These are phyloP conservation scores for Cyclotella atomus DNA, from an alignment of 108 stramenopile species.

Conservation along the genomic window DNA sequence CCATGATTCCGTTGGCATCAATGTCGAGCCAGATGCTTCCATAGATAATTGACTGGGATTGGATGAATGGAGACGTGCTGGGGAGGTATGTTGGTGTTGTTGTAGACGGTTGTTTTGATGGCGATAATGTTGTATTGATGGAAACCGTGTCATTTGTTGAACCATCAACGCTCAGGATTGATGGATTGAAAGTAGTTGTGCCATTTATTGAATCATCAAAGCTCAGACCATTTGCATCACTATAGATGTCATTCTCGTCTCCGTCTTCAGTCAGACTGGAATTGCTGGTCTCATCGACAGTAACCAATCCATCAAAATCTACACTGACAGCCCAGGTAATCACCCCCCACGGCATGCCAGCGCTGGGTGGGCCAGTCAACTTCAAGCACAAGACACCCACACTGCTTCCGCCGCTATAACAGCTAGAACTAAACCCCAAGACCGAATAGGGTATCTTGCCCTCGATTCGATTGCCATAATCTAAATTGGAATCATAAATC, in stretches of 20 bases:
- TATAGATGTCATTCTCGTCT: no score
- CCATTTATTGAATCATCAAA: no score
- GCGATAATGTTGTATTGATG: neutral
- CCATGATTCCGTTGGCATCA: conserved; percentile 24
- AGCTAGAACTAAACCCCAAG: conserved; percentile 11
- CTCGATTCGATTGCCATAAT: conserved; percentile 22
- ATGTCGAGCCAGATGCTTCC: conserved; percentile 42
- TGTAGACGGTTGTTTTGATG: neutral
- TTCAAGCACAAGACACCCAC: conserved; percentile 13
- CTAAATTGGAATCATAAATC: conserved; percentile 51
- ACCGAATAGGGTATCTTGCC: conserved; percentile 15
- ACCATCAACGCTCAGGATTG: no score
- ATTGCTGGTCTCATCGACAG: conserved; percentile 53
- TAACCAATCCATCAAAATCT: conserved; percentile 66
- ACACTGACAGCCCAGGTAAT: conserved; percentile 48
- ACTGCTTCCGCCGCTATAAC: neutral
- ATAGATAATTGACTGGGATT: conserved; percentile 11
- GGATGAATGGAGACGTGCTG: neutral
- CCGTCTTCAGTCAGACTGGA: no score
- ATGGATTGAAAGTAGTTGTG: no score
- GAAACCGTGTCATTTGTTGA: neutral
- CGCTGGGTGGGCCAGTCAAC: conserved; percentile 16
- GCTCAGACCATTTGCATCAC: no score
- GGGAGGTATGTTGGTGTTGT: neutral
- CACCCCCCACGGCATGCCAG: conserved; percentile 36